A percentile compares a stretch with the other conserved stretches of the same genome.
Evolutionary conservation across 2,329 filamentous ascomycete species (phyloP).

Genomic region (Lachnellula hyalina): DNA sequence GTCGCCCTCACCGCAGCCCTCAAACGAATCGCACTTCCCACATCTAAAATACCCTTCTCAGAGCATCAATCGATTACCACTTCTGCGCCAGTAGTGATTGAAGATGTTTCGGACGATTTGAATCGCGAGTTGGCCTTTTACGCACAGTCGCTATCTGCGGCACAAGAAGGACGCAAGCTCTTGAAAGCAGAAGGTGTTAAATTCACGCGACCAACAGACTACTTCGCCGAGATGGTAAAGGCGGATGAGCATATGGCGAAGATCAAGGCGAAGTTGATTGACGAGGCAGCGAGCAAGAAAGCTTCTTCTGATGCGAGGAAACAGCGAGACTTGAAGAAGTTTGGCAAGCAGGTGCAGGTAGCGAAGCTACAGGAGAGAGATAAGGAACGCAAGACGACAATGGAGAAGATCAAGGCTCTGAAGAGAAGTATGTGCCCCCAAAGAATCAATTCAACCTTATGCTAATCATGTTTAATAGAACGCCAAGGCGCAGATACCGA

Average conservation of each 20-base stretch:
- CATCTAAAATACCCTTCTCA: conserved; percentile 67
- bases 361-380: conserved; percentile 92
- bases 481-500: conserved; percentile 64
- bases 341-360: conserved; percentile 96
- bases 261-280: conserved; percentile 87
- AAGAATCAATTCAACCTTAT: conserved; percentile 13
- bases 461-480: conserved; percentile 50
- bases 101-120: conserved; percentile 85
- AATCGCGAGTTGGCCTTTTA: conserved; percentile 91
- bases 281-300: conserved; percentile 89
- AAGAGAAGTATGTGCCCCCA: conserved; percentile 75
- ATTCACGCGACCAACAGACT: conserved; percentile 87
- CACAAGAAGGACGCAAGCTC: conserved; percentile 63
- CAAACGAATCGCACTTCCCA: conserved; percentile 70
- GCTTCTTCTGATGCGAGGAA: conserved; percentile 85
- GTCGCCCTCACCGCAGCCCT: conserved; percentile 75
- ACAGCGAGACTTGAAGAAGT: conserved; percentile 95
- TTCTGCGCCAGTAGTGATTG: conserved; percentile 62
- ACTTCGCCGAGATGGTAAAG: conserved; percentile 99
- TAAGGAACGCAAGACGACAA: conserved; percentile 84
- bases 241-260: conserved; percentile 97
- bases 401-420: conserved; percentile 91
- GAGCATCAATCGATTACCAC: conserved; percentile 75
- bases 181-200: conserved; percentile 77
- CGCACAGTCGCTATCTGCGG: conserved; percentile 78